These are phyloP conservation scores for Annulohypoxylon truncatum DNA, from an alignment of 2,329 filamentous ascomycete species.

Conservation along the genomic window DNA sequence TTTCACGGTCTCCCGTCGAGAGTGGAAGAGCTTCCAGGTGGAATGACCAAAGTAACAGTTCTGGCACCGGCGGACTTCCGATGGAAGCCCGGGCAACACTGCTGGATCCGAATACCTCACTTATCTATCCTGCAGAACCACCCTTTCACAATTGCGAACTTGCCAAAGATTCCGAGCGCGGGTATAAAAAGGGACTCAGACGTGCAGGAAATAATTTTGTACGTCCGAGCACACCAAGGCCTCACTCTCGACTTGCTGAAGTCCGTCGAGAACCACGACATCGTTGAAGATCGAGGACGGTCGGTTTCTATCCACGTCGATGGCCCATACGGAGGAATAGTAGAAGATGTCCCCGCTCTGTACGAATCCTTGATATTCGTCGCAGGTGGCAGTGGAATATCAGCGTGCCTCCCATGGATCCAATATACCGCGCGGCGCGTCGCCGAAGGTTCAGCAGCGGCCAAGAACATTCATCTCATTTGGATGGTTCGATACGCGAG, in stretches of 20 bases:
- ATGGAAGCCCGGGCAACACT: conserved; percentile 35
- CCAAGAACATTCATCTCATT: conserved; percentile 32
- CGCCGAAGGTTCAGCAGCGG: conserved; percentile 13
- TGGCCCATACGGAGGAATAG: conserved; percentile 32
- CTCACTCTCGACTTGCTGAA: conserved; percentile 35
- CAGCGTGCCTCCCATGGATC: conserved; percentile 36
- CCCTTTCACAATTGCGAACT: conserved; percentile 34
- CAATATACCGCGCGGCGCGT: conserved; percentile 27
- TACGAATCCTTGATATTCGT: conserved; percentile 35
- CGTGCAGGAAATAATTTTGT: conserved; percentile 32
- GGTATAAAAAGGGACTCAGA: conserved; percentile 12
- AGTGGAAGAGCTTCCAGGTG: conserved; percentile 30
- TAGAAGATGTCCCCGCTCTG: conserved; percentile 33
- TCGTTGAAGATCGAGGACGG: conserved; percentile 10
- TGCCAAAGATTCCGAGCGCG: conserved; percentile 4
- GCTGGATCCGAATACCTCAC: conserved; percentile 32
- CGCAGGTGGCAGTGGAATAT: conserved; percentile 34
- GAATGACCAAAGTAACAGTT: conserved; percentile 34
- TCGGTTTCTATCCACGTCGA: conserved; percentile 29
- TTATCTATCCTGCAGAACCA: conserved; percentile 33
- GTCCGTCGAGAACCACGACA: conserved; percentile 27
- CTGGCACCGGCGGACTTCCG: conserved; percentile 32
- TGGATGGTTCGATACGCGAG: conserved; percentile 37
- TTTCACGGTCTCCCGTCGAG: conserved; percentile 33
- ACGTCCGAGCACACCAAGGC: conserved; percentile 35